These are phyloP conservation scores for Sporopachydermia lactativora DNA, from an alignment of 805 yeast genomes.

Conservation along the genomic window DNA sequence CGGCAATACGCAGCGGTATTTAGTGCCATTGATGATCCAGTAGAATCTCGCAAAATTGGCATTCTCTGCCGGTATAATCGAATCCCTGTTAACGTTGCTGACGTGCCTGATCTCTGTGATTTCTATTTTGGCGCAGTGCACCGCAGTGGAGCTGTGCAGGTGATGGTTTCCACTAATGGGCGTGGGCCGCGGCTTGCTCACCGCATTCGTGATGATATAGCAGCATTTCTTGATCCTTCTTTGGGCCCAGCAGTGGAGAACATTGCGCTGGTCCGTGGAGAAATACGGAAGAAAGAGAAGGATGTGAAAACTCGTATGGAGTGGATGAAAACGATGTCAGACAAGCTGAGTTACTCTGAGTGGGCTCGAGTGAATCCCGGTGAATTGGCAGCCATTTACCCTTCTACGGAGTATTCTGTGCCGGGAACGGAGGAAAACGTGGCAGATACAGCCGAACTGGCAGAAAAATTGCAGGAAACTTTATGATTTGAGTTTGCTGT, in stretches of 20 bases:
- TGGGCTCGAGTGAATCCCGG: constrained; percentile 32
- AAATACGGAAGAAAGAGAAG: constrained; percentile 29
- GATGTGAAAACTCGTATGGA: constrained; percentile 54
- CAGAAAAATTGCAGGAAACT: too few species aligned
- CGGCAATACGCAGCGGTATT: constrained; percentile 47
- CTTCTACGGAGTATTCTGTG: constrained; percentile 2
- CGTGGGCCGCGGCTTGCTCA: constrained; percentile 65
- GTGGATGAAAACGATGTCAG: constrained; percentile 57
- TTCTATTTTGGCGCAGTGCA: constrained; percentile 75
- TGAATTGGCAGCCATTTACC: neutral
- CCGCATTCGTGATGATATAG: constrained; percentile 42
- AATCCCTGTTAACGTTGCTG: constrained; percentile 65
- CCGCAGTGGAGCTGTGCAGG: constrained; percentile 57
- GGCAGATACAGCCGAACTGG: too few species aligned
- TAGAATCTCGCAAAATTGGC: constrained; percentile 41
- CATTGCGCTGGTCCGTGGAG: constrained; percentile 39
- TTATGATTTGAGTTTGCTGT: too few species aligned
- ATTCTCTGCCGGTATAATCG: constrained; percentile 28
- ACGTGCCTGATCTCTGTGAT: constrained; percentile 72
- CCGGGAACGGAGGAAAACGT: too few species aligned
- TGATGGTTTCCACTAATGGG: constrained; percentile 77
- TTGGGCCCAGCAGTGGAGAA: constrained; percentile 44
- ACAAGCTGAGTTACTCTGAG: constrained; percentile 38
- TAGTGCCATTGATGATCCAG: constrained; percentile 64
- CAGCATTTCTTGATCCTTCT: constrained; percentile 25